These are phyloP conservation scores for Skeletonema grethae DNA, from an alignment of 108 stramenopile genomes.

Conservation along the genomic window DNA sequence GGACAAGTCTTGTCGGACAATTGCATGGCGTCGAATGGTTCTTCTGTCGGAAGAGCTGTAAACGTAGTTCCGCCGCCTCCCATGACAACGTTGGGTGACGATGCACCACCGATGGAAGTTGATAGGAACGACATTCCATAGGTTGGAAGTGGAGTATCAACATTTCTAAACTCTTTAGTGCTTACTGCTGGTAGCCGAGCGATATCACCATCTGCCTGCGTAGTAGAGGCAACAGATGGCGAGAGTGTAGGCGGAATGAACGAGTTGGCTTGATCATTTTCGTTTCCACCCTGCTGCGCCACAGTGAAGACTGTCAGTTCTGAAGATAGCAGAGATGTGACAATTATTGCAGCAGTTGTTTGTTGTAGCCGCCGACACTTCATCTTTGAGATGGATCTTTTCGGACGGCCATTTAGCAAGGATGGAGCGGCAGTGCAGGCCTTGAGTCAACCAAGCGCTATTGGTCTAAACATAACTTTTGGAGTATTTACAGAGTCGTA, in stretches of 20 bases:
- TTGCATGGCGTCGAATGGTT: background rate
- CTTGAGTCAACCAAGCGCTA: too few relatives aligned
- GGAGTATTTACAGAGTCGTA: too few relatives aligned
- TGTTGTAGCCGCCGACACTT: background rate
- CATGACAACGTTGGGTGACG: background rate
- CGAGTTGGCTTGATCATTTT: background rate
- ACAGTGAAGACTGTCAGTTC: background rate
- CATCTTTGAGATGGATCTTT: background rate
- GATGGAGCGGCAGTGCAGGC: too few relatives aligned
- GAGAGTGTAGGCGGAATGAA: background rate
- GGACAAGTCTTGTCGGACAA: conserved; percentile 5
- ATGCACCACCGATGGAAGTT: background rate
- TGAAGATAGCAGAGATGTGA: background rate
- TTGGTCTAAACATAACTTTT: too few relatives aligned
- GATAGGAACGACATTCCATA: background rate
- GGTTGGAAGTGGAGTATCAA: background rate
- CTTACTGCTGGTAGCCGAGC: background rate
- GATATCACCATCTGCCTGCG: background rate
- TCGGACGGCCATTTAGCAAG: too few relatives aligned
- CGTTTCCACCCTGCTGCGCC: background rate
- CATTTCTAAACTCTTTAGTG: background rate
- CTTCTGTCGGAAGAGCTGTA: too few relatives aligned
- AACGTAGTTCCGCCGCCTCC: background rate
- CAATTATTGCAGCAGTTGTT: background rate
- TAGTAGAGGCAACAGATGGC: background rate